Percentiles rank a stretch among this genome's conserved stretches.
Conservation (phyloP, 2,329 filamentous ascomycete genomes). For the Claviceps quebecensis region DNA sequence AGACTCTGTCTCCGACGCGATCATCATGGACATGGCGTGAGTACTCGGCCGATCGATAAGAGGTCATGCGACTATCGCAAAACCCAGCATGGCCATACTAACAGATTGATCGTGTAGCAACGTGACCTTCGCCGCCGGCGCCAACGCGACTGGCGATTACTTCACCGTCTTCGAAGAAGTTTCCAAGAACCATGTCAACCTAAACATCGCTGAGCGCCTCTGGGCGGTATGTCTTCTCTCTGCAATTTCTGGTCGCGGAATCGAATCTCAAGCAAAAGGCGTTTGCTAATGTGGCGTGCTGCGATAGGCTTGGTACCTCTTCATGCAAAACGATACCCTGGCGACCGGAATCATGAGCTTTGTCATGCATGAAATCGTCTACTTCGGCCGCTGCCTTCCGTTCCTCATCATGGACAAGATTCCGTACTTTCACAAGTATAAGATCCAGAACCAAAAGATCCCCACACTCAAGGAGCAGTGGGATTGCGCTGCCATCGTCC, state of each 20-base stretch:
- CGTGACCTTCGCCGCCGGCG: constrained; percentile 31
- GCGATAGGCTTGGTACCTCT: constrained; percentile 72
- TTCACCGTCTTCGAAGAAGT: constrained; percentile 48
- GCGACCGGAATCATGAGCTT: constrained; percentile 98
- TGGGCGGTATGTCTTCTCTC: constrained; percentile 54
- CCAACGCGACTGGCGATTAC: constrained; percentile 38
- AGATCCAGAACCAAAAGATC: constrained; percentile 82
- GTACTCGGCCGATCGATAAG: constrained; percentile 5
- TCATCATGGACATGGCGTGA: constrained; percentile 22
- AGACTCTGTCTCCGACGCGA: not conserved
- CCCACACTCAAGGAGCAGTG: constrained; percentile 90
- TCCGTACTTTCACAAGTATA: constrained; percentile 80
- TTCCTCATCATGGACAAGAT: constrained; percentile 88
- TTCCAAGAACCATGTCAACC: constrained; percentile 63
- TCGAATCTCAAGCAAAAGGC: not conserved
- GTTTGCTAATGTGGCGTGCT: not conserved
- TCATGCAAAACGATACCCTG: constrained; percentile 93
- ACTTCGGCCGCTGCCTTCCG: constrained; percentile 82
- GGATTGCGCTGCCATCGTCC: constrained; percentile 83
- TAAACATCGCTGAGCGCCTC: constrained; percentile 75
- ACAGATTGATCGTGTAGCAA: constrained; percentile 26
- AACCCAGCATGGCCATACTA: not conserved
- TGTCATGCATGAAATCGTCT: constrained; percentile 82
- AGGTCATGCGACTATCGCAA: constrained; percentile 1
- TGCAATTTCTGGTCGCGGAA: not conserved